Evolutionary conservation across 192 early-diverging fungal species (phyloP).

Genomic region (Backusella sp.): DNA sequence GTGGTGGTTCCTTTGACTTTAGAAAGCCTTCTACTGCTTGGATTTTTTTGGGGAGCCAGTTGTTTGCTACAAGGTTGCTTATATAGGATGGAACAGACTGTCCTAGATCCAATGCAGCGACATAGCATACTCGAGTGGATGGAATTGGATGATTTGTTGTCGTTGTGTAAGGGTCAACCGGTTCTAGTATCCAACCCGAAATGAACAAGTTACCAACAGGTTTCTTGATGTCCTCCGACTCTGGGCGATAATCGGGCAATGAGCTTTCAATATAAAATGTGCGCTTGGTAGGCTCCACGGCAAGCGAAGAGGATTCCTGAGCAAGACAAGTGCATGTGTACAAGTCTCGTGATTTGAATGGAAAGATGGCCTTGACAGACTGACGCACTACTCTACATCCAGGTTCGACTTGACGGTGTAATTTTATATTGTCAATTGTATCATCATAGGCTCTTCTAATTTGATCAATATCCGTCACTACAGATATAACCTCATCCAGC

Average conservation of each 20-base stretch:
- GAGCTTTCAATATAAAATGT: constrained; percentile 33
- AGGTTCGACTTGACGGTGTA: constrained; percentile 34
- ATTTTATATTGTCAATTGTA: constrained; percentile 34
- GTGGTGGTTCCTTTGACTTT: constrained; percentile 44
- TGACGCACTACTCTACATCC: constrained; percentile 42
- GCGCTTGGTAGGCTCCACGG: constrained; percentile 15
- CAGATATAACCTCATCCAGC: constrained; percentile 47
- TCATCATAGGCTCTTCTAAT: constrained; percentile 37
- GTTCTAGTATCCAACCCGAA: constrained; percentile 51
- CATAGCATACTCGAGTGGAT: constrained; percentile 47
- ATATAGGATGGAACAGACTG: constrained; percentile 44
- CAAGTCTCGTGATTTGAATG: constrained; percentile 48
- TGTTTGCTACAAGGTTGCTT: constrained; percentile 43
- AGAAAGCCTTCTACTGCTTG: constrained; percentile 43
- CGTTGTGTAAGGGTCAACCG: constrained; percentile 51
- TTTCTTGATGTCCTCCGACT: background rate
- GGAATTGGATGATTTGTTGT: constrained; percentile 52
- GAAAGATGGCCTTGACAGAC: constrained; percentile 46
- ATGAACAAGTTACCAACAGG: constrained; percentile 41
- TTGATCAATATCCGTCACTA: constrained; percentile 39
- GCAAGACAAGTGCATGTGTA: constrained; percentile 40
- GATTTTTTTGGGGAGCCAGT: constrained; percentile 40
- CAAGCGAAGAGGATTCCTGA: constrained; percentile 1
- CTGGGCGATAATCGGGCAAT: constrained; percentile 11
- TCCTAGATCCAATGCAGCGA: constrained; percentile 47